phyloP scores from a whole-genome alignment of 2,329 filamentous ascomycete genomes.

The Plectosphaerella cucumerina region DNA sequence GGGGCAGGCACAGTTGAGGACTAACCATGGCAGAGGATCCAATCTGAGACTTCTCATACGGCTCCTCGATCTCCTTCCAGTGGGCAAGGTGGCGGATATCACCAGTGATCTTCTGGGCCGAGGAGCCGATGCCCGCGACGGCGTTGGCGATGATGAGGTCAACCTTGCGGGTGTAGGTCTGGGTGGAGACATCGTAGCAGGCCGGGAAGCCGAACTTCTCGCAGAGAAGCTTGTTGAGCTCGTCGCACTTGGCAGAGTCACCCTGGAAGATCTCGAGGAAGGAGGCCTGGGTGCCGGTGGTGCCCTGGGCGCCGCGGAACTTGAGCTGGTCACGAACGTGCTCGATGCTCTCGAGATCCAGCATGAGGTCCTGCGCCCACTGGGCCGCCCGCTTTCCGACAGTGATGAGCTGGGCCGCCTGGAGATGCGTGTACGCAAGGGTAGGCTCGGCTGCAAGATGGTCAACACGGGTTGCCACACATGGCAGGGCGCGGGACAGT shows the following conservation, averaged over 20 bases:
- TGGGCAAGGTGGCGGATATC: conserved; percentile 72
- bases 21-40: conserved; percentile 47
- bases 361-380: conserved; percentile 61
- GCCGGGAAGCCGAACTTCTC: conserved; percentile 48
- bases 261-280: conserved; percentile 59
- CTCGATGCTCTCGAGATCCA: conserved; percentile 73
- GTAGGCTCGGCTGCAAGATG: conserved; percentile 42
- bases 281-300: conserved; percentile 56
- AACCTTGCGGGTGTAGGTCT: conserved; percentile 70
- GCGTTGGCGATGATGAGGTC: conserved; percentile 78
- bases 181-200: conserved; percentile 56
- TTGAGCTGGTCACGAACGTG: conserved; percentile 61
- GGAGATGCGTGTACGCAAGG: conserved; percentile 72
- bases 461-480: not conserved
- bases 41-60: conserved; percentile 76
- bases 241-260: conserved; percentile 44
- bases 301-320: conserved; percentile 64
- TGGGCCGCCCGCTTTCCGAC: conserved; percentile 64
- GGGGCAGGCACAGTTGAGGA: conserved; percentile 7
- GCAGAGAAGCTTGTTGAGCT: conserved; percentile 53
- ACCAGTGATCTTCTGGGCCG: conserved; percentile 63
- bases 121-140: conserved; percentile 74
- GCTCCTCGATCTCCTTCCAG: conserved; percentile 82
- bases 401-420: conserved; percentile 59
- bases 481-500: not conserved